Percentiles rank a stretch among this genome's conserved stretches.
These are phyloP conservation scores for Hypoxylon sp. DNA, from an alignment of 2,329 filamentous ascomycete species.

Conservation along the genomic window DNA sequence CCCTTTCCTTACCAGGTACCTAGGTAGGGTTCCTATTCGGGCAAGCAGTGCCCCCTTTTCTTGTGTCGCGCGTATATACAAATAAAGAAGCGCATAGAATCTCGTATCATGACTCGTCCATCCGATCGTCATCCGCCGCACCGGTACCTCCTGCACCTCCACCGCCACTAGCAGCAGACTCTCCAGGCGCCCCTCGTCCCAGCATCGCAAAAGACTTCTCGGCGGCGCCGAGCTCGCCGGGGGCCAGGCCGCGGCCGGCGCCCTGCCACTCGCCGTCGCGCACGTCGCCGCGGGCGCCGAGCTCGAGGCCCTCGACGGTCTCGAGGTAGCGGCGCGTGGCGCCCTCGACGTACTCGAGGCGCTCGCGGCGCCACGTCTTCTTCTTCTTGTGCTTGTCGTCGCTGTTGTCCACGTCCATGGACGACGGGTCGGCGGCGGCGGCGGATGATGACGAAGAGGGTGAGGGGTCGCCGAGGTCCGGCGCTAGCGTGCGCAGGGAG, in stretches of 20 bases:
- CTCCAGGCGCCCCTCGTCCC: conserved; percentile 41
- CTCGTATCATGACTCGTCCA: conserved; percentile 43
- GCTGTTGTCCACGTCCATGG: conserved; percentile 44
- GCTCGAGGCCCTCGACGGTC: conserved; percentile 69
- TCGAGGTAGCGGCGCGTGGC: conserved; percentile 81
- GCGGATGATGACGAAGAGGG: no score
- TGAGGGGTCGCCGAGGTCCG: conserved; percentile 62
- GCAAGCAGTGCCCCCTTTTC: neutral
- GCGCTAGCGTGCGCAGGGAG: conserved; percentile 69
- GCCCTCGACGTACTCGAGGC: conserved; percentile 83
- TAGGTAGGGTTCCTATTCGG: no score
- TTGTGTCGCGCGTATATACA: neutral
- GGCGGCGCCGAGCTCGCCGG: conserved; percentile 64
- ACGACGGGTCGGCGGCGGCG: conserved; percentile 34
- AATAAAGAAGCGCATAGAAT: neutral
- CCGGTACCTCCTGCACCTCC: neutral
- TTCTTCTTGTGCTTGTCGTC: conserved; percentile 44
- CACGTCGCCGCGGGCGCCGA: conserved; percentile 67
- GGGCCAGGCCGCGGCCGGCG: conserved; percentile 57
- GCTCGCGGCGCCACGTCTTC: conserved; percentile 71
- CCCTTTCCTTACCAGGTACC: conserved; percentile 21
- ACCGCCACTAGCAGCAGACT: neutral
- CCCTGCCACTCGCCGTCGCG: conserved; percentile 71
- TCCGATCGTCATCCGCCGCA: conserved; percentile 27
- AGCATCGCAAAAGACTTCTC: conserved; percentile 60